phyloP scores from a whole-genome alignment of 2,329 filamentous ascomycete species.

The Aureobasidium sp. region DNA sequence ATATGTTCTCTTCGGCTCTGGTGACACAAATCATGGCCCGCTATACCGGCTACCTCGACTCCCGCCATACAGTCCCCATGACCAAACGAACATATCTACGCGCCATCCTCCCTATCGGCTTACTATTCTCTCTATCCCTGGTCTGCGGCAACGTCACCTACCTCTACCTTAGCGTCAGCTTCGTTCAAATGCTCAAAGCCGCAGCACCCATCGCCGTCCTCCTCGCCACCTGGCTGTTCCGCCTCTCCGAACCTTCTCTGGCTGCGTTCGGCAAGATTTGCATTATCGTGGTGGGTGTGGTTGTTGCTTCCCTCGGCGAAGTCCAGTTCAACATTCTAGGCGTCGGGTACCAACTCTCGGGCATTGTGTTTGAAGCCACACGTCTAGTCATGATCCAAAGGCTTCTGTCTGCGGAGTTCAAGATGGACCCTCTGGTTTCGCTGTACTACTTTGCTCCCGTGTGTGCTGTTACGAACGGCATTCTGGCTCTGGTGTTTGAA shows the following conservation, averaged over 20 bases:
- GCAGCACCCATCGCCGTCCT: conserved; percentile 18
- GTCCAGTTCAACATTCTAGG: conserved; percentile 18
- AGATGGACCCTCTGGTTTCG: conserved; percentile 20
- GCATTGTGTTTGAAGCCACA: conserved; percentile 17
- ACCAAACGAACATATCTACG: conserved; percentile 19
- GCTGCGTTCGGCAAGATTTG: conserved; percentile 18
- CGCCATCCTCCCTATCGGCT: conserved; percentile 21
- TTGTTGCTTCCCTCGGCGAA: conserved; percentile 19
- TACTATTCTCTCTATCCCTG: conserved; percentile 19
- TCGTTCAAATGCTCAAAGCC: conserved; percentile 23
- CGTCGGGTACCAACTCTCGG: conserved; percentile 17
- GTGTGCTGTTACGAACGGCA: conserved; percentile 18
- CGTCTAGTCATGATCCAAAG: conserved; percentile 18
- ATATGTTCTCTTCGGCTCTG: conserved; percentile 20
- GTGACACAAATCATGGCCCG: conserved; percentile 21
- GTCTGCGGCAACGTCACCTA: conserved; percentile 22
- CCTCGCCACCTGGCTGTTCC: conserved; percentile 17
- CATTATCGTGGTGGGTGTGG: conserved; percentile 18
- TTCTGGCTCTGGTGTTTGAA: conserved; percentile 15
- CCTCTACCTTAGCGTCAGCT: conserved; percentile 21
- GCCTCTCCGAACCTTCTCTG: conserved; percentile 15
- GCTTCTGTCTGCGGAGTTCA: conserved; percentile 17
- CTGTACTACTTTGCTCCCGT: conserved; percentile 20
- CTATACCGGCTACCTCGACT: conserved; percentile 18
- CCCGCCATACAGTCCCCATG: conserved; percentile 20